Conservation (phyloP, 2,329 filamentous ascomycete genomes). For the Aaosphaeria pasadenensis region DNA sequence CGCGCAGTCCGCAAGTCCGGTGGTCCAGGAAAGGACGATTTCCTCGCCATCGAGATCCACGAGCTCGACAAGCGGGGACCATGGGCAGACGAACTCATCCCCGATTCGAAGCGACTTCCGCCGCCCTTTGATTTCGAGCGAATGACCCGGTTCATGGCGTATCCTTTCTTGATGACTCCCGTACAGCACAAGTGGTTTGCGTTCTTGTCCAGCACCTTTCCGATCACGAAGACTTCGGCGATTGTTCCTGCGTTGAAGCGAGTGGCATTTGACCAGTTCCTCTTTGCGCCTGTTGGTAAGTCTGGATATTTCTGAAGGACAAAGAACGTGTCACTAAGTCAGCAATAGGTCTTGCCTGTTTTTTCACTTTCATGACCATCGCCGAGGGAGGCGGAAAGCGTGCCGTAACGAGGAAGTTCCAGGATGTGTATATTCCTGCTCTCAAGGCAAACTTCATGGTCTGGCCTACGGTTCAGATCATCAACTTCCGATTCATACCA, state of each 20-base stretch:
- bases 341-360: constrained; percentile 67
- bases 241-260: constrained; percentile 81
- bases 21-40: constrained; percentile 62
- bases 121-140: constrained; percentile 95
- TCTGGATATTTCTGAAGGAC: background rate
- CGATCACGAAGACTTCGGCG: constrained; percentile 73
- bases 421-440: constrained; percentile 90
- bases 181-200: constrained; percentile 95
- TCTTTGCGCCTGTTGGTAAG: constrained; percentile 84
- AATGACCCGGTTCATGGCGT: constrained; percentile 91
- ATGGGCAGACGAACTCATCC: constrained; percentile 63
- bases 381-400: constrained; percentile 85
- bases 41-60: constrained; percentile 81
- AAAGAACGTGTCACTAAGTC: background rate
- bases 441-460: constrained; percentile 94
- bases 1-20: constrained; percentile 63
- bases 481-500: constrained; percentile 95
- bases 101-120: constrained; percentile 59
- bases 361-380: constrained; percentile 96
- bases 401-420: constrained; percentile 78
- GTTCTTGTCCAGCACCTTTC: constrained; percentile 78
- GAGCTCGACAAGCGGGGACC: constrained; percentile 81
- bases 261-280: constrained; percentile 85
- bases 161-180: constrained; percentile 94
- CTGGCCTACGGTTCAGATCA: constrained; percentile 92